Percentiles rank a stretch among this genome's conserved stretches.
Conservation (phyloP, 805 yeast species). For the Monosporozyma siamensis region DNA sequence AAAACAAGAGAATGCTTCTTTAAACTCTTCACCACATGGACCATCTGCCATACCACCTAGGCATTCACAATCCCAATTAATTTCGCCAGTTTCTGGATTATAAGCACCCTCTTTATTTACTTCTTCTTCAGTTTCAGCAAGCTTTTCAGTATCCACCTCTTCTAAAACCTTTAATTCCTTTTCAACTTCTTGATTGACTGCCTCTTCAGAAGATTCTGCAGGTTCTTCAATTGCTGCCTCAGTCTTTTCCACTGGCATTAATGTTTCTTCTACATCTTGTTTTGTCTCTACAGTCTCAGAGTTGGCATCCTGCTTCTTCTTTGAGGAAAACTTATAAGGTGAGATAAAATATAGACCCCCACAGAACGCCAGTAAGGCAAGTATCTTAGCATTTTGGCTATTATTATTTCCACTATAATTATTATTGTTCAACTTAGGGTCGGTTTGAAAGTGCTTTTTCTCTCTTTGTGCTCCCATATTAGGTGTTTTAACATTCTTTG, state of each 20-base stretch:
- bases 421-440: not conserved
- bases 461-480: too few relatives aligned
- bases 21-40: conserved; percentile 96
- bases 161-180: not conserved
- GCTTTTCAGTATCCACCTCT: conserved; percentile 14
- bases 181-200: not conserved
- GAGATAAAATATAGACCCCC: not conserved
- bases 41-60: conserved; percentile 99
- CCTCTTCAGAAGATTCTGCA: not conserved
- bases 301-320: not conserved
- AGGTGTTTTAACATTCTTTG: not conserved
- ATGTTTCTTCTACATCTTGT: not conserved
- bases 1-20: conserved; percentile 90
- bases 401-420: not conserved
- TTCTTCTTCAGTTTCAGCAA: conserved; percentile 74
- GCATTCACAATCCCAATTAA: conserved; percentile 99
- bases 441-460: not conserved
- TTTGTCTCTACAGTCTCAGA: not conserved
- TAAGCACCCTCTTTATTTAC: conserved; percentile 58
- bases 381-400: not conserved
- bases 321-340: not conserved
- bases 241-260: too few relatives aligned
- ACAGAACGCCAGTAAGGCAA: not conserved
- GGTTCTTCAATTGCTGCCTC: not conserved
- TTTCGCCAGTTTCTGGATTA: conserved; percentile 96